Percentiles rank a stretch among this genome's conserved stretches.
Evolutionary conservation across 1,284 basidiomycete species (phyloP).

Genomic region (Melanopsichium pennsylvanicum): DNA sequence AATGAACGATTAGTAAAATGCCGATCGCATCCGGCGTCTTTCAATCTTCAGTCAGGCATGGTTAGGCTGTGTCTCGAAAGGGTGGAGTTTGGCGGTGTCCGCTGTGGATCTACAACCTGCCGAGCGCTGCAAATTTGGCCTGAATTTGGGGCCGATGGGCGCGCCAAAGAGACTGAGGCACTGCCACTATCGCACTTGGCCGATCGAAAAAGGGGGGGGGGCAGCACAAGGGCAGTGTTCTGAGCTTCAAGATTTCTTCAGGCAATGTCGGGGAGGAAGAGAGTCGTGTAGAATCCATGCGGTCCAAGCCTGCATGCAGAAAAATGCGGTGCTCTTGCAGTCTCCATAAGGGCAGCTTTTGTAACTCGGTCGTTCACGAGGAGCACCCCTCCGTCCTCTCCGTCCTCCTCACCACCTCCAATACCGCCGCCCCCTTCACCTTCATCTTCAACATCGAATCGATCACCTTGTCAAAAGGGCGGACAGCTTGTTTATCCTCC

Average conservation of each 20-base stretch:
- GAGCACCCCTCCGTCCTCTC: neutral
- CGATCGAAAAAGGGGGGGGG: neutral
- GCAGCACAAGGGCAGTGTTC: neutral
- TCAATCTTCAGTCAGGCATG: too few relatives aligned
- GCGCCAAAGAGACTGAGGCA: neutral
- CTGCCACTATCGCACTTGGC: constrained; percentile 2
- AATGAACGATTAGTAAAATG: neutral
- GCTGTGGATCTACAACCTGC: neutral
- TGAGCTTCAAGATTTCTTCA: neutral
- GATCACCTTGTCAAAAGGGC: neutral
- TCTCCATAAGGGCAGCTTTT: too few relatives aligned
- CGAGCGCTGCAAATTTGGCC: neutral
- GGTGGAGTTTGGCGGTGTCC: neutral
- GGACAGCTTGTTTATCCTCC: neutral
- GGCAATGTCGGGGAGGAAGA: too few relatives aligned
- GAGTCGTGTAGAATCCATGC: neutral
- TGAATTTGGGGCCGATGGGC: too few relatives aligned
- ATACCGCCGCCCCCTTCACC: neutral
- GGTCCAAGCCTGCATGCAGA: constrained; percentile 11
- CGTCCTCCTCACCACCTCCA: constrained; percentile 1
- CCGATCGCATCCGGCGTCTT: constrained; percentile 7
- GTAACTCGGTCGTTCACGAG: too few relatives aligned
- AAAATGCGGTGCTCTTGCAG: constrained; percentile 26
- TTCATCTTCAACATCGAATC: neutral
- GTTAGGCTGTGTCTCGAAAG: too few relatives aligned